Evolutionary conservation across 1,139 yeast species (phyloP).

Genomic region (Spencermartinsiella ligniputridi): DNA sequence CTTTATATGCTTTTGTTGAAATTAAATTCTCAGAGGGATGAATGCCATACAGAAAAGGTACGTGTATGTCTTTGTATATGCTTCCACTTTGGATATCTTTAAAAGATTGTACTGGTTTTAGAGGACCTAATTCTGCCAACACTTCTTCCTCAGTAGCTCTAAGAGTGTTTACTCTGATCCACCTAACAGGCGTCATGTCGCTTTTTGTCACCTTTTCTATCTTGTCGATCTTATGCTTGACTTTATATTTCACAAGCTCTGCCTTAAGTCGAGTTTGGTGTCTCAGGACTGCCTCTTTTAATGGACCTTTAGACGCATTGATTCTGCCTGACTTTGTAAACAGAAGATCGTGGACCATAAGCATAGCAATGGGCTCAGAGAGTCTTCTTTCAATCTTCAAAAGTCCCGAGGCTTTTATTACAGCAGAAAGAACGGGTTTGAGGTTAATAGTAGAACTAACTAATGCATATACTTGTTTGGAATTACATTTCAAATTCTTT

Average conservation of each 20-base stretch:
- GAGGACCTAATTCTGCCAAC: conserved; percentile 43
- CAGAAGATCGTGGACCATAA: conserved; percentile 77
- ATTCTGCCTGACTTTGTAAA: conserved; percentile 75
- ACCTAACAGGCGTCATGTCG: conserved; percentile 67
- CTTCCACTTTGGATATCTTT: conserved; percentile 39
- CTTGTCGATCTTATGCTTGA: conserved; percentile 56
- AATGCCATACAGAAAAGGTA: conserved; percentile 76
- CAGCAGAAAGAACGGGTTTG: conserved; percentile 53
- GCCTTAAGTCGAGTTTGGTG: conserved; percentile 79
- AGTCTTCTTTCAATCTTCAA: conserved; percentile 46
- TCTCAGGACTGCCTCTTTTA: conserved; percentile 73
- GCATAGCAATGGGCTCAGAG: conserved; percentile 47
- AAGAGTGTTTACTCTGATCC: conserved; percentile 77
- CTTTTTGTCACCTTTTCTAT: conserved; percentile 44
- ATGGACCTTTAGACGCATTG: conserved; percentile 83
- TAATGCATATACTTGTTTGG: conserved; percentile 81
- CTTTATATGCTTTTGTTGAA: conserved; percentile 57
- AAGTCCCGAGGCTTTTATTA: conserved; percentile 64
- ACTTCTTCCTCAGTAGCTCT: conserved; percentile 39
- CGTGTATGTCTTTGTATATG: conserved; percentile 64
- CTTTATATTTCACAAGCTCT: conserved; percentile 71
- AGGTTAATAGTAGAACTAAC: conserved; percentile 73
- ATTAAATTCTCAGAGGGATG: conserved; percentile 68
- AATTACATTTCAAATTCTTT: conserved; percentile 48
- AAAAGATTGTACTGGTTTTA: conserved; percentile 46